These are phyloP conservation scores for Rhizoclosmatium globosum DNA, from an alignment of 192 early-diverging fungal genomes.

Conservation along the genomic window DNA sequence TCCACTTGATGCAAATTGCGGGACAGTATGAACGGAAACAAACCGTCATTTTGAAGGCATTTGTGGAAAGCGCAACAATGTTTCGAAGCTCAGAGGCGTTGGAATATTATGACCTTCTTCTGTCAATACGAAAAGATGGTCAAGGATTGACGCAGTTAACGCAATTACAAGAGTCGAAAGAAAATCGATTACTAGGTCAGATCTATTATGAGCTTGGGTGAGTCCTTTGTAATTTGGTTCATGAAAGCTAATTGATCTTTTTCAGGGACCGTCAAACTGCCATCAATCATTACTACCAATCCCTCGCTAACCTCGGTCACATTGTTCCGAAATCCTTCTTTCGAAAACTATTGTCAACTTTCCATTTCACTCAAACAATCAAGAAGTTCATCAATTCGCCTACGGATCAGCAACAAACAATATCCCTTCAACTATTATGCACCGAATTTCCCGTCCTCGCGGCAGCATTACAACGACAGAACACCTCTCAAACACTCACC, in stretches of 20 bases:
- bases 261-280: slow-evolving; percentile 8
- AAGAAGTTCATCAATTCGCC: background rate
- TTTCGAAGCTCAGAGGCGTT: slow-evolving; percentile 19
- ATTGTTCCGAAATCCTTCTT: background rate
- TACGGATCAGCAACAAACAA: background rate
- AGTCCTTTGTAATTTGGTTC: background rate
- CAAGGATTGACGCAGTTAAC: background rate
- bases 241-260: background rate
- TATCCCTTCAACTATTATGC: background rate
- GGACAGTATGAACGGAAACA: slow-evolving; percentile 27
- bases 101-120: slow-evolving; percentile 32
- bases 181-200: slow-evolving; percentile 24
- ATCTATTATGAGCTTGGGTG: slow-evolving; percentile 23
- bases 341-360: background rate
- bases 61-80: slow-evolving; percentile 18
- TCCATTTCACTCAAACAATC: background rate
- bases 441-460: slow-evolving; percentile 16
- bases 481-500: background rate
- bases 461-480: background rate
- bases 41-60: slow-evolving; percentile 14
- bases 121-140: background rate
- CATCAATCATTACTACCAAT: slow-evolving; percentile 6
- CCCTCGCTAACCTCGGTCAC: background rate
- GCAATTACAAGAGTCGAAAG: slow-evolving; percentile 10
- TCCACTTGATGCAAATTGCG: slow-evolving; percentile 29